These are phyloP conservation scores for Tylopilus rubrobrunneus DNA, from an alignment of 768 basidiomycete genomes.

Conservation along the genomic window DNA sequence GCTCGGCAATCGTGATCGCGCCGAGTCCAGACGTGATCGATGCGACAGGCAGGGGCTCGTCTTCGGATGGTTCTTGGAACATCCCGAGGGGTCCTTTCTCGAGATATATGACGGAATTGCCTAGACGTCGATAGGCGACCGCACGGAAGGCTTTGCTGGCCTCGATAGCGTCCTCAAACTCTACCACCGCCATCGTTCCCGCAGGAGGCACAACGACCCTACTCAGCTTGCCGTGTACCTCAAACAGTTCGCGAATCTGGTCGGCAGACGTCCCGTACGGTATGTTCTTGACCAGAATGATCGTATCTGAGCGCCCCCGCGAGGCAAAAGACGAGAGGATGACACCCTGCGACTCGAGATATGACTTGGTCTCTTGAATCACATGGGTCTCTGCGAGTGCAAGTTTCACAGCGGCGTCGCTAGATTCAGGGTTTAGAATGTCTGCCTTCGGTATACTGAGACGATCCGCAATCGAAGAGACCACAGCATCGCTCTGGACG, in stretches of 20 bases:
- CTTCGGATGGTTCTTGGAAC: constrained; percentile 49
- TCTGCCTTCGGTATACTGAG: constrained; percentile 86
- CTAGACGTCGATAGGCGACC: constrained; percentile 82
- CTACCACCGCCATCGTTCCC: constrained; percentile 90
- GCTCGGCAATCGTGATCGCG: constrained; percentile 45
- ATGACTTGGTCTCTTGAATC: constrained; percentile 90
- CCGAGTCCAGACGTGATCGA: constrained; percentile 20
- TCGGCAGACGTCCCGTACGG: constrained; percentile 80
- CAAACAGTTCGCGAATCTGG: constrained; percentile 78
- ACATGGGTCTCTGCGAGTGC: constrained; percentile 96
- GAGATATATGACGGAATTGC: constrained; percentile 86
- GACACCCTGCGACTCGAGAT: constrained; percentile 77
- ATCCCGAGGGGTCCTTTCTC: constrained; percentile 89
- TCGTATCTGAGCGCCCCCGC: constrained; percentile 64
- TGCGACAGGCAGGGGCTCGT: constrained; percentile 9
- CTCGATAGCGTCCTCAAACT: constrained; percentile 69
- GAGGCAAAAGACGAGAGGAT: constrained; percentile 55
- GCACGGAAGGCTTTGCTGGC: constrained; percentile 74
- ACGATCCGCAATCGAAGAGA: constrained; percentile 83
- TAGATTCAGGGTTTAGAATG: constrained; percentile 80
- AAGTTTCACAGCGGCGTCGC: constrained; percentile 86
- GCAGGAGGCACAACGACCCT: constrained; percentile 85
- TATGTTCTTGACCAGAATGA: constrained; percentile 93
- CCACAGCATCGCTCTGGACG: constrained; percentile 87
- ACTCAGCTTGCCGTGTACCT: constrained; percentile 65